Evolutionary conservation across 192 early-diverging fungal species (phyloP).

Genomic region (Rhizoclosmatium sp.): DNA sequence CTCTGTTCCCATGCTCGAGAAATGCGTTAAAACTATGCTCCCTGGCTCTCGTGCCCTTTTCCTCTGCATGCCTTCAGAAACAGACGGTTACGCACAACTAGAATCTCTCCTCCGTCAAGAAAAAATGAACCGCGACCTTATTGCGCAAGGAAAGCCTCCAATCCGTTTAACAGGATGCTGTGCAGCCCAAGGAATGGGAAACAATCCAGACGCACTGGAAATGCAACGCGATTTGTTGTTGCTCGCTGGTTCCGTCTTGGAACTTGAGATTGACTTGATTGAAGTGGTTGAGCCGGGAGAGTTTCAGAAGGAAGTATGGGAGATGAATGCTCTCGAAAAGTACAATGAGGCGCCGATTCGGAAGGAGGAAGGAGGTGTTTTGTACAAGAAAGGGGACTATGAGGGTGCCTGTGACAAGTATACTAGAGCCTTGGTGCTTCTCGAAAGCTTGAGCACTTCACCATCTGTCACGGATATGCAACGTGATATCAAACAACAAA

Average conservation of each 20-base stretch:
- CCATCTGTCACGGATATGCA: constrained; percentile 50
- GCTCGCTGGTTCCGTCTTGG: constrained; percentile 46
- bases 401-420: constrained; percentile 55
- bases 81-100: constrained; percentile 59
- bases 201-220: not conserved
- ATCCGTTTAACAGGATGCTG: constrained; percentile 51
- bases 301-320: constrained; percentile 59
- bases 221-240: constrained; percentile 43
- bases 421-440: constrained; percentile 50
- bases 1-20: constrained; percentile 56
- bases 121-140: constrained; percentile 43
- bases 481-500: constrained; percentile 24
- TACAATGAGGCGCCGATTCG: constrained; percentile 50
- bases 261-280: constrained; percentile 61
- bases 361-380: constrained; percentile 49
- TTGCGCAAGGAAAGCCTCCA: constrained; percentile 50
- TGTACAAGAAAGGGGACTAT: constrained; percentile 50
- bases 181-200: constrained; percentile 29
- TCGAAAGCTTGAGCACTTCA: constrained; percentile 52
- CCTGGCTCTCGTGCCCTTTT: constrained; percentile 56
- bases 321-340: constrained; percentile 58
- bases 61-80: constrained; percentile 50
- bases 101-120: constrained; percentile 57
- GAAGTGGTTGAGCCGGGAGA: constrained; percentile 50
- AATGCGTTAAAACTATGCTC: constrained; percentile 56